Evolutionary conservation across 768 basidiomycete genomes (phyloP).

Genomic region (Arthromyces matolae): DNA sequence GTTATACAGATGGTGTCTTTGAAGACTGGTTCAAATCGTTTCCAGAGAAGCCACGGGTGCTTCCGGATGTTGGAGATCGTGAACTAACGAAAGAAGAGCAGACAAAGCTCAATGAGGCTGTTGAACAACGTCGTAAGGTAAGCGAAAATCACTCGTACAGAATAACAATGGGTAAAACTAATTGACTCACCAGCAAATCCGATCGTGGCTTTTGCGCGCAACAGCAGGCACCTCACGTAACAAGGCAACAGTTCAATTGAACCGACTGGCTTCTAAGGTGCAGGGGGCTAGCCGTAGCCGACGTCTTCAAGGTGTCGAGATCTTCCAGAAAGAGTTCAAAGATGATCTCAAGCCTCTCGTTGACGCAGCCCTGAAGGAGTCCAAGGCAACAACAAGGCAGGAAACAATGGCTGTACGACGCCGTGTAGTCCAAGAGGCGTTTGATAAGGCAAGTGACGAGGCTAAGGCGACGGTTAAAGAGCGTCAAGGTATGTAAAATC

Average conservation of each 20-base stretch:
- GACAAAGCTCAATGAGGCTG: background rate
- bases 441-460: too few species aligned
- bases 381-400: background rate
- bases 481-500: too few species aligned
- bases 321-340: background rate
- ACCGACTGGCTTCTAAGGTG: too few species aligned
- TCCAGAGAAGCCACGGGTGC: background rate
- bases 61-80: background rate
- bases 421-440: too few species aligned
- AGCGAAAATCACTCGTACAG: too few species aligned
- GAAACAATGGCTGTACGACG: too few species aligned
- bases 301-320: background rate
- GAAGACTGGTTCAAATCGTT: background rate
- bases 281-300: too few species aligned
- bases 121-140: background rate
- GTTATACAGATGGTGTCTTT: background rate
- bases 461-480: too few species aligned
- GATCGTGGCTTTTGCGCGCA: background rate
- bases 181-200: background rate
- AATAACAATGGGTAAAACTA: too few species aligned
- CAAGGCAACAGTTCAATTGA: too few species aligned
- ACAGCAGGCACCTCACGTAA: background rate
- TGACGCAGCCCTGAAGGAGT: background rate
- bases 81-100: background rate
- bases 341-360: background rate